Evolutionary conservation across 768 basidiomycete species (phyloP).

Genomic region (Naganishia kalamii): DNA sequence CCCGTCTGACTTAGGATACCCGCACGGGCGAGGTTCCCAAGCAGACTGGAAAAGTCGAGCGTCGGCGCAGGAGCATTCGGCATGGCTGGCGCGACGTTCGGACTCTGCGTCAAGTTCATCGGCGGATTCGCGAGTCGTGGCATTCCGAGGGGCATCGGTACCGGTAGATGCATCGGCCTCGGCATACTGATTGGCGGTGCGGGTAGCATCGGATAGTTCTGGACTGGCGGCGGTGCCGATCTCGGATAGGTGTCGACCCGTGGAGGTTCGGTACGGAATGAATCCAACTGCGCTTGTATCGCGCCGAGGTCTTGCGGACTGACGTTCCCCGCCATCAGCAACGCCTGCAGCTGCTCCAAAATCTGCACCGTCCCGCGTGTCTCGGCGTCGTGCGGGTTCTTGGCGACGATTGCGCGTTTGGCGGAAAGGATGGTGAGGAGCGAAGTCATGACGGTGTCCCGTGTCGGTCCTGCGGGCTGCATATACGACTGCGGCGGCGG

Average conservation of each 20-base stretch:
- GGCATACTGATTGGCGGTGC: background rate
- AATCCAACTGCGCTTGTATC: conserved; percentile 45
- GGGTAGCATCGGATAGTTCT: conserved; percentile 21
- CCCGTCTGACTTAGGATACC: conserved; percentile 2
- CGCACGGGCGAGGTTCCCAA: conserved; percentile 1
- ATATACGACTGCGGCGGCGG: conserved; percentile 10
- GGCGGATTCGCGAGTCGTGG: background rate
- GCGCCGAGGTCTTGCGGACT: conserved; percentile 42
- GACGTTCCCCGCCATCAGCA: conserved; percentile 50
- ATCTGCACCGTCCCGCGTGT: background rate
- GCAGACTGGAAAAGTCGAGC: conserved; percentile 11
- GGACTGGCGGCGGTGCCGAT: background rate
- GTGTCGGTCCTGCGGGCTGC: background rate
- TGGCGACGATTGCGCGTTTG: conserved; percentile 1
- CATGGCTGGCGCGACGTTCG: background rate
- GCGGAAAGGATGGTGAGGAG: background rate
- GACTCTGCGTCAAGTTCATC: background rate
- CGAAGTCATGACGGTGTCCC: conserved; percentile 25
- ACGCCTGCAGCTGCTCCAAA: conserved; percentile 16
- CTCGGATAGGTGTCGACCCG: background rate
- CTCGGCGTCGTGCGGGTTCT: conserved; percentile 8
- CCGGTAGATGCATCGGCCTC: background rate
- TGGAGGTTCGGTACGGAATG: conserved; percentile 16
- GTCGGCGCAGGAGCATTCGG: background rate
- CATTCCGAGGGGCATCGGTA: background rate